Evolutionary conservation across 768 basidiomycete species (phyloP), one percentile per base, ranked within the genome.

Genomic region (Termitomyces sp.): DNA sequence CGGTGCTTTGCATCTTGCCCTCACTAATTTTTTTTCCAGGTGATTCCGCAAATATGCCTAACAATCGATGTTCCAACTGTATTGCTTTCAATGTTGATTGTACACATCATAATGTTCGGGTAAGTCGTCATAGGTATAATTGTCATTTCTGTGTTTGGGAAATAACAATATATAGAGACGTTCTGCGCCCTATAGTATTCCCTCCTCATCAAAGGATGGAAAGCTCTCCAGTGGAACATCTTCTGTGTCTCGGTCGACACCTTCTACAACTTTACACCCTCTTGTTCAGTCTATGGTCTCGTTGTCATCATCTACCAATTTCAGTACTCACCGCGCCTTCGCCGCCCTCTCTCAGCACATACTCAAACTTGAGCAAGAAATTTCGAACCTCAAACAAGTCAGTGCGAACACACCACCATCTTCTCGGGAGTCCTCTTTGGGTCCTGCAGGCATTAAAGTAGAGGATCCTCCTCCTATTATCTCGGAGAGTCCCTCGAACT

Each of bases 31-130:
- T 6, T 16, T 52, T 47, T 15, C 15, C 24, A 84, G 84, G 84
- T 61, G 83, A 89, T 60, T 88, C 87, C 63, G 82, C 83, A 20
- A 80, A 77, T 57, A 82, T 79, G 78, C 79, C 79, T 5, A 73
- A 74, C 2, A 81, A 80, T 30, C 68, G 72, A 41, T 88, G 86
- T 65, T 77, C 84, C 0, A 86, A 85, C 61, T 88, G 86, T 64
- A 72, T 75, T 0, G 64, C 75, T 1, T 79, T 76, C 46, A 73
- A 72, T 42, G 72, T 77, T 2, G 73, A 78, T 41, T 88, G 86
- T 66, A 82, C 79, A 4, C 86, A 87, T 63, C 64, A 78, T 37
- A 78, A 80, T 60, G 73, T 78, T 20, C 85, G 82, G 75, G 84
- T 82, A 67, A 67, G 66, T 68, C 13, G 36, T 31, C 13, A 30